Evolutionary conservation across 2,329 filamentous ascomycete genomes (phyloP).

Genomic region (Alternaria triticimaculans): DNA sequence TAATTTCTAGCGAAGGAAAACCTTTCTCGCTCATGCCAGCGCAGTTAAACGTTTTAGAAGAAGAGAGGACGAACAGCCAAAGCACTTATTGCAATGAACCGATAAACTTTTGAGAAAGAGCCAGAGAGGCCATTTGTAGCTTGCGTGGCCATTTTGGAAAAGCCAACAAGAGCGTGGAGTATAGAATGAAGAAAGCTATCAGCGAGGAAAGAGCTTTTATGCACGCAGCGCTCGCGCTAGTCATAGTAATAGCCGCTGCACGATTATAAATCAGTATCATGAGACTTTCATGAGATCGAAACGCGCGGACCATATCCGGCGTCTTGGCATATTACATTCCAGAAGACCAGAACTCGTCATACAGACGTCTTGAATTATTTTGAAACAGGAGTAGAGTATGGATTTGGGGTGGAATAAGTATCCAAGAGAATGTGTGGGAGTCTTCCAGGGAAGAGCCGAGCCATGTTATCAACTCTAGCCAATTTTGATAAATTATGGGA

Average conservation of each 20-base stretch:
- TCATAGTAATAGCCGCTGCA: rapidly evolving
- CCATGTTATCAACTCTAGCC: rapidly evolving
- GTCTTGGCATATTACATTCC: rapidly evolving
- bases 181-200: background rate
- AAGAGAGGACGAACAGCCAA: background rate
- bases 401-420: too few species aligned
- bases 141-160: too few species aligned
- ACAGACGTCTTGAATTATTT: too few species aligned
- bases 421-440: too few species aligned
- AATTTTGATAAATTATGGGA: background rate
- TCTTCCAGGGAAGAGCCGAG: too few species aligned
- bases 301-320: background rate
- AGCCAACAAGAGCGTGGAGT: background rate
- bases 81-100: background rate
- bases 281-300: background rate
- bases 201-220: background rate
- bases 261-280: background rate
- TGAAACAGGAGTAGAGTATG: too few species aligned
- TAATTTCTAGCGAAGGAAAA: rapidly evolving
- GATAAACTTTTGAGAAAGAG: background rate
- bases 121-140: background rate
- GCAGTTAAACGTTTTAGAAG: background rate
- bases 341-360: background rate
- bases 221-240: background rate
- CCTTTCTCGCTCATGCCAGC: background rate